Evolutionary conservation across 108 stramenopile genomes (phyloP).

Genomic region (Craspedostauros australis): DNA sequence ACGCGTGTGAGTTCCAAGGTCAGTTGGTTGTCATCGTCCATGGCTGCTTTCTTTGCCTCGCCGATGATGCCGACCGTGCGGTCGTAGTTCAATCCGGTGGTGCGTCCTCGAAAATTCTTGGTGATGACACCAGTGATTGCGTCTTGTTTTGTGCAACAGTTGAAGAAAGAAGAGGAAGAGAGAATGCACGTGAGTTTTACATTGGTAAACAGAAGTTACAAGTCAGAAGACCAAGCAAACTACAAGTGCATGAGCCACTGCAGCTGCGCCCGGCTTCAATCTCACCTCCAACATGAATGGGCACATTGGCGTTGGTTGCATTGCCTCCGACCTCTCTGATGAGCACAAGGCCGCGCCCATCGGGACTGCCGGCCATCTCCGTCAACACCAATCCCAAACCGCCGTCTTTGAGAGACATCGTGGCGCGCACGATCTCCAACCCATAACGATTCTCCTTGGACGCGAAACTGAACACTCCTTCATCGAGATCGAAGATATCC

Average conservation of each 20-base stretch:
- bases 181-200: no score
- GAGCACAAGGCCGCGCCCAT: constrained; percentile 22
- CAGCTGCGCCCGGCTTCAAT: no score
- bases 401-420: background rate
- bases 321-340: constrained; percentile 19
- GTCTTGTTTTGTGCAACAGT: no score
- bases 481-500: constrained; percentile 20
- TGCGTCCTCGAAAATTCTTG: constrained; percentile 6
- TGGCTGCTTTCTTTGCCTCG: constrained; percentile 10
- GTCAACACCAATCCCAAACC: constrained; percentile 24
- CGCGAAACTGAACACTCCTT: constrained; percentile 21
- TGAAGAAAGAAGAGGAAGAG: no score
- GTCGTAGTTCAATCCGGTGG: constrained; percentile 23
- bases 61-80: constrained; percentile 15
- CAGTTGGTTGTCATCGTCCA: background rate
- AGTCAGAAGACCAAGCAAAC: no score
- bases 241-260: no score
- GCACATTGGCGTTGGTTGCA: constrained; percentile 4
- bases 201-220: no score
- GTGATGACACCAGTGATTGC: constrained; percentile 11
- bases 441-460: constrained; percentile 20
- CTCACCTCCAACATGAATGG: constrained; percentile 24
- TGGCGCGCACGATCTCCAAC: constrained; percentile 14
- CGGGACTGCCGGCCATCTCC: constrained; percentile 13
- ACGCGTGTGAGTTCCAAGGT: constrained; percentile 20